Percentiles rank a stretch among this genome's conserved stretches.
Conservation (phyloP, 2,329 filamentous ascomycete species). For the Fusarium sp. region DNA sequence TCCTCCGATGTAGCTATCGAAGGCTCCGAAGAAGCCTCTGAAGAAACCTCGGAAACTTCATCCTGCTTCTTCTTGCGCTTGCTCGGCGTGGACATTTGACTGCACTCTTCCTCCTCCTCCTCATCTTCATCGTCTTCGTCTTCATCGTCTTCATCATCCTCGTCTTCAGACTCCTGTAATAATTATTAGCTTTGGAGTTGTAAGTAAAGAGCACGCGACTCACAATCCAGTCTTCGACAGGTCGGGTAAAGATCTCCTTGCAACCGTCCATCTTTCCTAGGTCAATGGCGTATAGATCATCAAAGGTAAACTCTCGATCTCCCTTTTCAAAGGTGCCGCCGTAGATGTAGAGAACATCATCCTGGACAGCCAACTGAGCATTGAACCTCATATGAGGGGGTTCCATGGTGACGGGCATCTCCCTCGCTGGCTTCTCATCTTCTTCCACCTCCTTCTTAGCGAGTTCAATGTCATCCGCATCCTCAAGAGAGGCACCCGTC, state of each 20-base stretch:
- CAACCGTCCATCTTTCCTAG: constrained; percentile 95
- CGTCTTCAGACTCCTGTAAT: constrained; percentile 63
- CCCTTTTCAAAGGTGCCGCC: constrained; percentile 96
- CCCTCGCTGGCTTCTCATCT: constrained; percentile 64
- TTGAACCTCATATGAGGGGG: constrained; percentile 93
- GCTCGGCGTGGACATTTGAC: constrained; percentile 57
- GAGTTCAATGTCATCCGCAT: constrained; percentile 58
- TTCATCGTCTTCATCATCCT: constrained; percentile 66
- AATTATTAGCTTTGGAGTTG: constrained; percentile 21
- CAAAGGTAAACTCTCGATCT: constrained; percentile 93
- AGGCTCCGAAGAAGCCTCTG: constrained; percentile 43
- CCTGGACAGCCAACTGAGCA: constrained; percentile 86
- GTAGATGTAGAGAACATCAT: constrained; percentile 91
- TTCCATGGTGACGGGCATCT: constrained; percentile 75
- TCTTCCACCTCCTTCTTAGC: constrained; percentile 61
- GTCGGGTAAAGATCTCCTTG: constrained; percentile 85
- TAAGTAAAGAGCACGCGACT: constrained; percentile 41
- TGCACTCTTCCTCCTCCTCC: constrained; percentile 58
- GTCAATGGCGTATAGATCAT: constrained; percentile 92
- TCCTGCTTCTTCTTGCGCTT: constrained; percentile 64
- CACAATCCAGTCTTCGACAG: constrained; percentile 83
- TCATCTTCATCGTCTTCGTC: constrained; percentile 67
- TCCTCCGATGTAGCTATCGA: constrained; percentile 48
- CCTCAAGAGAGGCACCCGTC: constrained; percentile 70
- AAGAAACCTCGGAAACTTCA: constrained; percentile 52